Evolutionary conservation across 2,329 filamentous ascomycete species (phyloP).

Genomic region (Verticillium albo-atrum): DNA sequence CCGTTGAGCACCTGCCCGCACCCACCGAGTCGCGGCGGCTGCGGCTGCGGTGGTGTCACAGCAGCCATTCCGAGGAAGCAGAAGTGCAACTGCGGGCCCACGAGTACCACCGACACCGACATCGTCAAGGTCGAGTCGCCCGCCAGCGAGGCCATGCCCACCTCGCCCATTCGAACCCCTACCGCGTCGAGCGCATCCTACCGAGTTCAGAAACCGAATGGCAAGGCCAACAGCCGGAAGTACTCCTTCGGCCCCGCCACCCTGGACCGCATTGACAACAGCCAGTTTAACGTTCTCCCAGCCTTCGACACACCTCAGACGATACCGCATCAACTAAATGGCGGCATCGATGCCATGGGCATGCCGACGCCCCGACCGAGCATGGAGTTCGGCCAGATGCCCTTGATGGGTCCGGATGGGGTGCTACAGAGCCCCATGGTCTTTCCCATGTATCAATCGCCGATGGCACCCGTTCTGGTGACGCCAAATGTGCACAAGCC

Average conservation of each 20-base stretch:
- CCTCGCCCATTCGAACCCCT: conserved; percentile 22
- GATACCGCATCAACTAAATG: conserved; percentile 15
- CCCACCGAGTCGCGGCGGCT: conserved; percentile 53
- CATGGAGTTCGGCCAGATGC: conserved; percentile 10
- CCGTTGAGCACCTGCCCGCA: conserved; percentile 68
- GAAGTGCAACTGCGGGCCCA: conserved; percentile 46
- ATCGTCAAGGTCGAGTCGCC: conserved; percentile 16
- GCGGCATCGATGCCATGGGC: conserved; percentile 11
- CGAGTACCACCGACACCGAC: conserved; percentile 5
- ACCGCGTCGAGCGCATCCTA: conserved; percentile 25
- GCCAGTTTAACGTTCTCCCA: conserved; percentile 43
- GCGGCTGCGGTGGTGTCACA: conserved; percentile 59
- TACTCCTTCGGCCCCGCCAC: conserved; percentile 44
- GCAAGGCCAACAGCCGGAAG: conserved; percentile 35
- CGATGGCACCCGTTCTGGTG: conserved; percentile 6
- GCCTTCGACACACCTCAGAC: conserved; percentile 18
- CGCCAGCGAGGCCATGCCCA: conserved; percentile 23
- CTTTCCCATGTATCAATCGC: conserved; percentile 8
- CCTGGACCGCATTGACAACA: conserved; percentile 50
- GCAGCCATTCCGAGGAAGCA: conserved; percentile 58
- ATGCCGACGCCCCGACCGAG: conserved; percentile 7
- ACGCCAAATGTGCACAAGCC: conserved; percentile 6
- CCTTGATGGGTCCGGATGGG: conserved; percentile 10
- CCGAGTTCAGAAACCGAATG: conserved; percentile 40
- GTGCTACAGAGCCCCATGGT: conserved; percentile 9